phyloP scores from a whole-genome alignment of 306 rosid species.

The Vicia villosa region DNA sequence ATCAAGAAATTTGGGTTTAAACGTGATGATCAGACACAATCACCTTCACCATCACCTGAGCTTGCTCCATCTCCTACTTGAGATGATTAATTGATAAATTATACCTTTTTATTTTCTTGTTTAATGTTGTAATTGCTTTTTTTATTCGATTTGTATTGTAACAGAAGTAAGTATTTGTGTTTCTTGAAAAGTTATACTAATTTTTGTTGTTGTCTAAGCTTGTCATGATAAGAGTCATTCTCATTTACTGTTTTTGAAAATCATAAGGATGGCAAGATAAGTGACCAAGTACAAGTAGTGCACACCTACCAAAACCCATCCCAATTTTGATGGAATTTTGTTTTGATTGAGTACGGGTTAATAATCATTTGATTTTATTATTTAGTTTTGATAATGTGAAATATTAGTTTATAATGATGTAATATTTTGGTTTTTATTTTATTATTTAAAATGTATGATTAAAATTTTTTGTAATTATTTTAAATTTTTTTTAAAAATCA shows the following conservation, averaged over 20 bases:
- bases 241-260: not conserved
- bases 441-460: too few relatives aligned
- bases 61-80: constrained; percentile 53
- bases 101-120: not conserved
- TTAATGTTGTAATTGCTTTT: constrained; percentile 9
- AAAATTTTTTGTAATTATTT: too few relatives aligned
- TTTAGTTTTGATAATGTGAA: too few relatives aligned
- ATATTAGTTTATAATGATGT: too few relatives aligned
- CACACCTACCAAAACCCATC: too few relatives aligned
- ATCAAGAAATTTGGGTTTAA: constrained; percentile 68
- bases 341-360: too few relatives aligned
- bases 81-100: constrained; percentile 35
- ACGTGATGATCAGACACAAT: constrained; percentile 33
- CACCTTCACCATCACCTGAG: constrained; percentile 38
- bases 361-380: too few relatives aligned
- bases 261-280: too few relatives aligned
- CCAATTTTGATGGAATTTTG: too few relatives aligned
- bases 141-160: constrained; percentile 9
- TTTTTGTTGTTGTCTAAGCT: not conserved
- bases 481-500: too few relatives aligned
- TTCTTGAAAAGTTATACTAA: not conserved
- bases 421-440: too few relatives aligned
- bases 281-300: too few relatives aligned
- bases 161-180: not conserved
- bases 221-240: not conserved